These are phyloP conservation scores for Erysiphe pulchra DNA, from an alignment of 2,329 filamentous ascomycete species.

Conservation along the genomic window DNA sequence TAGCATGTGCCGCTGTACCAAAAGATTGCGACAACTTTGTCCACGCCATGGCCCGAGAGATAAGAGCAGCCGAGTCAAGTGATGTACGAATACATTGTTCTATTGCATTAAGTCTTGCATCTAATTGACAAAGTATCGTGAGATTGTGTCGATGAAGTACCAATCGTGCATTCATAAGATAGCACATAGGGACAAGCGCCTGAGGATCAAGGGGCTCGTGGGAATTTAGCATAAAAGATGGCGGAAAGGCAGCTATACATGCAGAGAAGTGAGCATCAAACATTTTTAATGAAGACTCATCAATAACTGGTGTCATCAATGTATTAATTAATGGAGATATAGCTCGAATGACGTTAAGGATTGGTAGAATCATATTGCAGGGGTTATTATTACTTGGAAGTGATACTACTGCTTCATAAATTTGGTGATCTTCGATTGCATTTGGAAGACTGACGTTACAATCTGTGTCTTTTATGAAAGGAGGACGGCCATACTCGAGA, in stretches of 20 bases:
- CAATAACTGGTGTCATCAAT: conserved; percentile 39
- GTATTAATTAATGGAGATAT: conserved; percentile 49
- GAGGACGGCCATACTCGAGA: conserved; percentile 55
- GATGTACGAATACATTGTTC: conserved; percentile 52
- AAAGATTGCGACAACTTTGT: conserved; percentile 13
- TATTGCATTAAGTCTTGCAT: conserved; percentile 44
- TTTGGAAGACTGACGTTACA: conserved; percentile 65
- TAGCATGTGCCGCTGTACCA: conserved; percentile 27
- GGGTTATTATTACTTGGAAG: conserved; percentile 27
- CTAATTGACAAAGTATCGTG: conserved; percentile 37
- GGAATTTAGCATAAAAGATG: conserved; percentile 42
- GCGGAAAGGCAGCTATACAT: conserved; percentile 52
- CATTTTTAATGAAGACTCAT: conserved; percentile 38
- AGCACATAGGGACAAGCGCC: conserved; percentile 47
- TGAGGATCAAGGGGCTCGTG: conserved; percentile 44
- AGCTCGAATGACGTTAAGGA: conserved; percentile 59
- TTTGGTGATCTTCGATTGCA: conserved; percentile 55
- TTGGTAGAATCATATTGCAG: conserved; percentile 47
- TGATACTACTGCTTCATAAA: conserved; percentile 30
- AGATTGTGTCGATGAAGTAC: conserved; percentile 77
- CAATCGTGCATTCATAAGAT: conserved; percentile 62
- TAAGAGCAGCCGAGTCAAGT: conserved; percentile 51
- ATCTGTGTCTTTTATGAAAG: conserved; percentile 65
- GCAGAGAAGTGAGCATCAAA: conserved; percentile 61
- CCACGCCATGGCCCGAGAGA: conserved; percentile 36